Base-by-base conservation (phyloP, 345 rosid genomes). In the Camelina hispida region DNA sequence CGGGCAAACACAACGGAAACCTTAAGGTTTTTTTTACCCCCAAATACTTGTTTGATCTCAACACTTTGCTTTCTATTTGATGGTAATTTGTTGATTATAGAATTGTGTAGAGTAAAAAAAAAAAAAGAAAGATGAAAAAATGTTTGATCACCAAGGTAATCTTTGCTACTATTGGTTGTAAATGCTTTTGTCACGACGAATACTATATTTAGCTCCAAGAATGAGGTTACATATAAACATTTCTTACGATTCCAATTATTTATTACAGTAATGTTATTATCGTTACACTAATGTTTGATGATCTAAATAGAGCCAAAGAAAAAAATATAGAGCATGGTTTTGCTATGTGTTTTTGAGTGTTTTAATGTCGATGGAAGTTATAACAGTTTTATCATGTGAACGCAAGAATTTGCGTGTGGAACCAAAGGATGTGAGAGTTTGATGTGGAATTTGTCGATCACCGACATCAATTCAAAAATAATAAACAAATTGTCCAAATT, bases 141-240 rank as follows among this genome's bases (percentile, higher is more conserved):
- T 32, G 35, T 35, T 34, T 57, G 55, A 61, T 42, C 23, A 17
- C 62, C 3, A 15, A 15, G 32, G 50, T 50, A 60, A 60, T 60
- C 22, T 75, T 75, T 59, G 46, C 3, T 59, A 38, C 67, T 10
- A n/a, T 51, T 40, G 59, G 18, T 52, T 69, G 79, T 76, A 76
- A 76, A 76, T 75, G 48, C 7, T 62, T 75, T 59, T 68, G 63
- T 52, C 56, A 76, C 69, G 11, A 59, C 23, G 48, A 35, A 28
- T 61, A 68, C 78, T 38, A 30, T 40, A 74, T 42, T 67, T 68
- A 59, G 60, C 55, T 59, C 54, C 37, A 47, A 68, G 7, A 43
- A 62, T 61, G 65, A 75, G 42, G 47, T 51, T 68, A 75, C 68
- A 42, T 59, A 38, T 23, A 43, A 10, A 44, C 15, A 42, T 52